Evolutionary conservation across 176 grass and related monocot species (phyloP).

Genomic region (Tillandsia leiboldiana): DNA sequence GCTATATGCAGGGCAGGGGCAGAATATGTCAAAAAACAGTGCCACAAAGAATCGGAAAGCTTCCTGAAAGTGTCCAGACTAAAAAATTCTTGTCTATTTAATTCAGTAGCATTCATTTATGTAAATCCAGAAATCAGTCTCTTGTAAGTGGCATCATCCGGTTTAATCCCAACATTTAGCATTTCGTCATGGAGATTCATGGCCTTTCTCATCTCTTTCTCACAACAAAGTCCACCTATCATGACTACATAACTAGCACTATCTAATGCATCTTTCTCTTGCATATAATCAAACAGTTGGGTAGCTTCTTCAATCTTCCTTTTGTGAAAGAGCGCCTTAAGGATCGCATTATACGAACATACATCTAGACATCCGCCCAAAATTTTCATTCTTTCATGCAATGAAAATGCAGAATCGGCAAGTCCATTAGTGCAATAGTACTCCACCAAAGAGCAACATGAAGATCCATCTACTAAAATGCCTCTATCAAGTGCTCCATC

Average conservation of each 20-base stretch:
- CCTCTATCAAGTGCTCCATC: constrained; percentile 15
- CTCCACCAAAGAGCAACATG: constrained; percentile 8
- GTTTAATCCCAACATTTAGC: constrained; percentile 22
- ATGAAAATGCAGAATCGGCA: neutral
- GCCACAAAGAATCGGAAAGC: too few relatives aligned
- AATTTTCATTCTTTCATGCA: constrained; percentile 16
- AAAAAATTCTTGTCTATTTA: neutral
- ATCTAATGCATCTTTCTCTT: constrained; percentile 1
- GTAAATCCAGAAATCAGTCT: constrained; percentile 5
- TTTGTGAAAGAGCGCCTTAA: constrained; percentile 13
- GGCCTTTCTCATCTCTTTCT: constrained; percentile 15
- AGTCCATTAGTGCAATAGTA: constrained; percentile 3
- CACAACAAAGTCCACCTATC: constrained; percentile 15
- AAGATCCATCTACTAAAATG: constrained; percentile 13
- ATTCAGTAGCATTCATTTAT: neutral
- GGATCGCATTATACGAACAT: constrained; percentile 8
- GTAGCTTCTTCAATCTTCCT: constrained; percentile 11
- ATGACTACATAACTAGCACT: constrained; percentile 12
- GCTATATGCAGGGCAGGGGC: too few relatives aligned
- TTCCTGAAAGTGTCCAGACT: too few relatives aligned
- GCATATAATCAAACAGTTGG: constrained; percentile 25
- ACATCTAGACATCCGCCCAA: constrained; percentile 15
- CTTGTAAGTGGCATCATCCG: constrained; percentile 16
- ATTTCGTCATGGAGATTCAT: constrained; percentile 30
- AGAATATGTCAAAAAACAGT: too few relatives aligned